Base-by-base conservation (phyloP, 2,329 filamentous ascomycete species). In the Colletotrichum gigasporum region DNA sequence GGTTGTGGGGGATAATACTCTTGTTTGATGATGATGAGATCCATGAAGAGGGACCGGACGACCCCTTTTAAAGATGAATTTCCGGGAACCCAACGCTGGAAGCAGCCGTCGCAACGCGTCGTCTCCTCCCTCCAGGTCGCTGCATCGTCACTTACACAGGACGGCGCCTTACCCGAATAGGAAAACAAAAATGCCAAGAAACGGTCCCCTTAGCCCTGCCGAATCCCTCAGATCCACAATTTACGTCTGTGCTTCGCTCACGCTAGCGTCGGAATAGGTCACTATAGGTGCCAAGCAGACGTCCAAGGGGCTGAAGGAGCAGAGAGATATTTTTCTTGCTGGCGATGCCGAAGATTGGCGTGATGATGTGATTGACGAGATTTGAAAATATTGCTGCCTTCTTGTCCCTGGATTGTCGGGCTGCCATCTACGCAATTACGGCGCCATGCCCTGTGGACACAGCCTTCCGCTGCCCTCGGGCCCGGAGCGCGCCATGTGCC, bases 171-270 rank as follows among this genome's bases (percentile, higher is more conserved):
- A 14, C 53, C 41, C 41, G n/a, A 56, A 37, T 47, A 56, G 53
- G 53, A 30, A 26, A 56, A 30, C 53, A 39, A 47, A 39, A 22
- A 47, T 47, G 41, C 53, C 53, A 56, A 56, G 53, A 56, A 35
- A 35, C 22, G 18, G 41, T 9, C 24, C 42, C 11, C 14, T 3
- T 20, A 28, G 41, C 41, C 53, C 41, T 56, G 41, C 20, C 30
- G 41, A 35, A n/a, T 18, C 20, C 30, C 10, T 28, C 9, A 22
- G 16, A 44, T 20, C 51, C 35, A 44, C 28, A 30, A 18, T 32
- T 22, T 3, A 35, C 32, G 20, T 9, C 14, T 34, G 12, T 28
- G n/a, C 12, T 16, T 22, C 12, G 16, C 22, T 24, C n/a, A 30
- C 32, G 20, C 48, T 52, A 52, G 26, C 6, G 12, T 34, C 18